These are phyloP conservation scores for Neurospora hispaniola DNA, from an alignment of 495 filamentous ascomycete species.

Conservation along the genomic window DNA sequence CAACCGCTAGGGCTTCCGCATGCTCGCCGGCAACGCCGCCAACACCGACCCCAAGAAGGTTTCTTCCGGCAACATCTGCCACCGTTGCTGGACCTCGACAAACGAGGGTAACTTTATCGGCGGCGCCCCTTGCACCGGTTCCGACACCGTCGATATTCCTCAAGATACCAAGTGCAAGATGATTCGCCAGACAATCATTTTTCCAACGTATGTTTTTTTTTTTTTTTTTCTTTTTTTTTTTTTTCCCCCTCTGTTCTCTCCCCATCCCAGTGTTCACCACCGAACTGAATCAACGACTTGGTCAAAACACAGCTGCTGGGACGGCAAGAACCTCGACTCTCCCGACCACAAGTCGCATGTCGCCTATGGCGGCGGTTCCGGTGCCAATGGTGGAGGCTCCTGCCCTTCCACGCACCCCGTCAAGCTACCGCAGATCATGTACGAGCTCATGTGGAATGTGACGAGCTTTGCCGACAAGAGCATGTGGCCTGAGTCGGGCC, in stretches of 20 bases:
- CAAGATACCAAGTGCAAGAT: conserved; percentile 38
- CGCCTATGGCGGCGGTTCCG: conserved; percentile 44
- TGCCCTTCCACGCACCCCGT: conserved; percentile 54
- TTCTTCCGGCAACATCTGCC: conserved; percentile 42
- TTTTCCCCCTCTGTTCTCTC: neutral
- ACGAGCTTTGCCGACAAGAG: conserved; percentile 40
- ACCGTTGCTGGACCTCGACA: conserved; percentile 42
- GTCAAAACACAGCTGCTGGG: conserved; percentile 33
- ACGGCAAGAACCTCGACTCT: conserved; percentile 46
- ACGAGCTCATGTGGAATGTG: conserved; percentile 58
- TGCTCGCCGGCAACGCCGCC: conserved; percentile 39
- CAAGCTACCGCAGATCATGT: conserved; percentile 56
- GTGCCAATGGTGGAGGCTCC: conserved; percentile 40
- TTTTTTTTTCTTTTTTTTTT: too few species aligned
- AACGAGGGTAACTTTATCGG: conserved; percentile 36
- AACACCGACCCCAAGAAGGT: conserved; percentile 39
- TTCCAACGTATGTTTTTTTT: conserved; percentile 33
- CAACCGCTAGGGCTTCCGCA: conserved; percentile 42
- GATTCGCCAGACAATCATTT: conserved; percentile 52
- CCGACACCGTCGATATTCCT: conserved; percentile 50
- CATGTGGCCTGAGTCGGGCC: conserved; percentile 48
- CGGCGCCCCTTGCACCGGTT: conserved; percentile 34
- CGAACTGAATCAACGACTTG: too few species aligned
- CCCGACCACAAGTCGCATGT: conserved; percentile 55
- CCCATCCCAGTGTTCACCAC: too few species aligned